Conservation (phyloP, 2,329 filamentous ascomycete species). For the Emergomyces africanus region DNA sequence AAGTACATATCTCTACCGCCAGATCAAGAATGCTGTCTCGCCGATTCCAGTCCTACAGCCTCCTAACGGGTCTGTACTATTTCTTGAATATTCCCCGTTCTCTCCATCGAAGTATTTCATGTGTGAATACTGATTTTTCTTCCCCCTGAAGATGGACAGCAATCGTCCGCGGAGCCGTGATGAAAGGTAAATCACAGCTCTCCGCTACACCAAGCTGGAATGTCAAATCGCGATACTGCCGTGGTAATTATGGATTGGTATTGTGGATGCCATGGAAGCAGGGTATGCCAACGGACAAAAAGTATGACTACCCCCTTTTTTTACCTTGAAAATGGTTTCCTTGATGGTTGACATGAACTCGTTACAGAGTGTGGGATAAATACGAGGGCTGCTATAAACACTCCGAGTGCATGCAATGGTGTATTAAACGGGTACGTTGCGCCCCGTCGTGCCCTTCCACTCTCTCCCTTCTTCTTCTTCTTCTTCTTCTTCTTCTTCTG, state of each 20-base stretch:
- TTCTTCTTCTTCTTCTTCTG: neutral
- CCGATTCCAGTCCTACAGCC: neutral
- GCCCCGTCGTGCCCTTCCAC: neutral
- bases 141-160: neutral
- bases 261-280: slow-evolving; percentile 1
- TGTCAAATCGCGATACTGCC: slow-evolving; percentile 1
- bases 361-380: neutral
- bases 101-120: neutral
- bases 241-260: slow-evolving; percentile 1
- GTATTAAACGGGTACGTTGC: neutral
- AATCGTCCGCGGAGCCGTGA: neutral
- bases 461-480: neutral
- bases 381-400: slow-evolving; percentile 2
- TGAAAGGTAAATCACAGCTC: slow-evolving; percentile 1
- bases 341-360: neutral
- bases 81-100: neutral
- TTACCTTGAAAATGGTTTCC: neutral
- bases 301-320: neutral
- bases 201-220: neutral
- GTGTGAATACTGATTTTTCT: neutral
- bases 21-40: neutral
- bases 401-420: slow-evolving; percentile 3
- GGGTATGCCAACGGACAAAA: slow-evolving; percentile 2
- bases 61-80: neutral
- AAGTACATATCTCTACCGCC: slow-evolving; percentile 1